phyloP scores from a whole-genome alignment of 352 stramenopile species.

The Globisporangium perplexum region DNA sequence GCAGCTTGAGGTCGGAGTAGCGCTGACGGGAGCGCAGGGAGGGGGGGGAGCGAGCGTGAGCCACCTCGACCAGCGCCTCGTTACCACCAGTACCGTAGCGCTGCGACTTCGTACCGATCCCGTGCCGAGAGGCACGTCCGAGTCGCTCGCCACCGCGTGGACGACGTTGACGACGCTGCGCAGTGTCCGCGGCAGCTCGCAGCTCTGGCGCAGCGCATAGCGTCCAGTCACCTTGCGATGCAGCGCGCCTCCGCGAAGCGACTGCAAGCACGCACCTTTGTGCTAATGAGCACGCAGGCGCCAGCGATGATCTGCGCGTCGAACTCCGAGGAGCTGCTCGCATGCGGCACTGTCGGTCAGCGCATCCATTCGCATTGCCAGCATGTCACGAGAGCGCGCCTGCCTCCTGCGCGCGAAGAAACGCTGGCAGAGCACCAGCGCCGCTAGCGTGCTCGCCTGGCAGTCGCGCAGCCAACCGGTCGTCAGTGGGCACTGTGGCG shows the following conservation, averaged over 20 bases:
- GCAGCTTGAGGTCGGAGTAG: slow-evolving; percentile 37
- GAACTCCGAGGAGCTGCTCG: slow-evolving; percentile 12
- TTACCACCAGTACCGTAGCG: neutral
- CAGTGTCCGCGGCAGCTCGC: slow-evolving; percentile 35
- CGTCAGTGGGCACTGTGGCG: neutral
- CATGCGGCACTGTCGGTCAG: neutral
- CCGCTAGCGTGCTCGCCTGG: slow-evolving; percentile 14
- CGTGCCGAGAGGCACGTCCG: slow-evolving; percentile 21
- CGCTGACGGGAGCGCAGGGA: slow-evolving; percentile 14
- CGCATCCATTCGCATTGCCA: neutral
- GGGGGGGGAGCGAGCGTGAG: neutral
- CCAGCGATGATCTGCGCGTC: slow-evolving; percentile 15
- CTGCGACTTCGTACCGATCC: slow-evolving; percentile 18
- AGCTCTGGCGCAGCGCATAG: slow-evolving; percentile 16
- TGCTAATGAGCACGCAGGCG: slow-evolving; percentile 17
- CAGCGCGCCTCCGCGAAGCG: neutral
- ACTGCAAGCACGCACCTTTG: slow-evolving; percentile 3
- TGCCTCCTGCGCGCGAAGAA: slow-evolving; percentile 19
- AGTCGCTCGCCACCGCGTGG: slow-evolving; percentile 26
- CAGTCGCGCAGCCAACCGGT: neutral
- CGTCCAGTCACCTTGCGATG: neutral
- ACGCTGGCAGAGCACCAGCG: slow-evolving; percentile 13
- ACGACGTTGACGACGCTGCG: slow-evolving; percentile 49
- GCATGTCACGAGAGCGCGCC: neutral
- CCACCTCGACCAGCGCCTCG: neutral